Base-by-base conservation (phyloP, 495 filamentous ascomycete species). In the Aspergillus olivimuriae region DNA sequence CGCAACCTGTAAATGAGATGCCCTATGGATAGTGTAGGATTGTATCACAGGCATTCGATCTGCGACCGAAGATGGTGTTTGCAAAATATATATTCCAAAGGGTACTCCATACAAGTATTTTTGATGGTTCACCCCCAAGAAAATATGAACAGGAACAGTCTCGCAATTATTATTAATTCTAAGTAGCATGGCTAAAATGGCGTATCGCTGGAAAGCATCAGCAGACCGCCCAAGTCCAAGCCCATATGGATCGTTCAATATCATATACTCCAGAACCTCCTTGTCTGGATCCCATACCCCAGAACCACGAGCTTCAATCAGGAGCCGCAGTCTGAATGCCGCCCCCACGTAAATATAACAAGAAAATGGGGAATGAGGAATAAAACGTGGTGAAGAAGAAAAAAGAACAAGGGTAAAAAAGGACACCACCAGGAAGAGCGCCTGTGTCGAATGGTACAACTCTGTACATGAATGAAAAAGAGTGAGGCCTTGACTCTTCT, bases 101-200 rank as follows among this genome's bases (percentile, higher is more conserved):
- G n/a, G n/a, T n/a, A n/a, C n/a, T n/a, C n/a, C n/a, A n/a, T n/a
- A n/a, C n/a, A n/a, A n/a, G n/a, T n/a, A n/a, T n/a, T n/a, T n/a
- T n/a, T n/a, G n/a, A n/a, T n/a, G n/a, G n/a, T n/a, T n/a, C n/a
- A n/a, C n/a, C n/a, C n/a, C n/a, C n/a, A n/a, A n/a, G n/a, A n/a
- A n/a, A n/a, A n/a, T n/a, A n/a, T n/a, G 24, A 28, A 28, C 6
- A 28, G 11, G 24, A 28, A 28, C 24, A 28, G 24, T 28, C 24
- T 28, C 43, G 39, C 48, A 35, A 56, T 56, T 56, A 56, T 36
- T 52, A 56, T 52, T 56, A 56, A 26, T 47, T 52, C 42, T 52
- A 56, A 32, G 46, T 39, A 46, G 30, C 52, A 32, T 48, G 44
- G 46, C 50, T 47, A 51, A 39, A 46, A 46, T 47, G 42, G 40